A percentile compares a stretch with the other conserved stretches of the same genome.
Conservation (phyloP, 352 stramenopile species). For the Globisporangium canariense region DNA sequence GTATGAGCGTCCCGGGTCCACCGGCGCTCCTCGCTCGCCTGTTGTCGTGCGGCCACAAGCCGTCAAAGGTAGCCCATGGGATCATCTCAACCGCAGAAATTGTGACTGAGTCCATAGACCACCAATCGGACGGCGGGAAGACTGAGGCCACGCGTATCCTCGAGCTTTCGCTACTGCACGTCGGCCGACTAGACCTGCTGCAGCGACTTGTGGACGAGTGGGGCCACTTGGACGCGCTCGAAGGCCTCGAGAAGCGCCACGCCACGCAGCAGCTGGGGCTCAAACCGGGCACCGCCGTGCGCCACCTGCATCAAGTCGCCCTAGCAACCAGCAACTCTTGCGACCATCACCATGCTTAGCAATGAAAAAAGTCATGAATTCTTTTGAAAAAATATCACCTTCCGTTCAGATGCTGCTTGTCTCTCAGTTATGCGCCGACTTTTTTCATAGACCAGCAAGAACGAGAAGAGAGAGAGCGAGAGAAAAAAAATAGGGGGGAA, state of each 20-base stretch:
- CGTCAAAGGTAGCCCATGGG: neutral
- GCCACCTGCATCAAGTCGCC: neutral
- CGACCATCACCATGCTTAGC: no score
- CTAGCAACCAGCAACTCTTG: no score
- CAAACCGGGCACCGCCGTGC: neutral
- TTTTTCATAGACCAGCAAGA: no score
- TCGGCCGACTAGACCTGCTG: neutral
- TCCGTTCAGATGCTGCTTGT: constrained; percentile 4
- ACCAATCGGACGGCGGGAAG: neutral
- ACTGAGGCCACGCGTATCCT: neutral
- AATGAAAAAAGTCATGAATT: constrained; percentile 14
- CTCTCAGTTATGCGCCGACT: neutral
- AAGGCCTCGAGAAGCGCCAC: neutral
- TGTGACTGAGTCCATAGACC: neutral
- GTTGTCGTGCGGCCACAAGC: neutral
- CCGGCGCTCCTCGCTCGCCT: neutral
- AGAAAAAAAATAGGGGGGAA: constrained; percentile 1
- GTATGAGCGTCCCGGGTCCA: neutral
- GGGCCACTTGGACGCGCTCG: neutral
- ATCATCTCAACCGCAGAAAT: neutral
- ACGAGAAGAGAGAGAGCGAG: no score
- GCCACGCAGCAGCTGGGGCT: neutral
- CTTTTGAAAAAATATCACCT: constrained; percentile 5
- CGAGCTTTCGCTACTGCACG: neutral
- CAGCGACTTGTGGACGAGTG: neutral